These are phyloP conservation scores for Ophiostoma tasmaniense DNA, from an alignment of 2,329 filamentous ascomycete species.

Conservation along the genomic window DNA sequence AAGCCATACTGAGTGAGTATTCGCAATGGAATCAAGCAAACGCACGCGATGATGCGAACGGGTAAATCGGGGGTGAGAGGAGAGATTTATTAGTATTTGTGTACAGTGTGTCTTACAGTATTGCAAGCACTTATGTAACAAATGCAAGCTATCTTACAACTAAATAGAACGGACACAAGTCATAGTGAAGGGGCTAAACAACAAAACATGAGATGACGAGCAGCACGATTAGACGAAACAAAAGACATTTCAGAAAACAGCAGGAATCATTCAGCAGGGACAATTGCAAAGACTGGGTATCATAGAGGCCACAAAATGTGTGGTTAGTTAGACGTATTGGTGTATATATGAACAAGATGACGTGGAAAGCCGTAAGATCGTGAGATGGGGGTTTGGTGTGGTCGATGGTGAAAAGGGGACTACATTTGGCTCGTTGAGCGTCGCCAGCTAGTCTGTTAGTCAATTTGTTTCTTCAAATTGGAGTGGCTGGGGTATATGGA, in stretches of 20 bases:
- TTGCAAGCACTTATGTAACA: not conserved
- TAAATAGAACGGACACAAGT: not conserved
- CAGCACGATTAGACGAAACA: not conserved
- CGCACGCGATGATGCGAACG: not conserved
- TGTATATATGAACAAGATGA: not conserved
- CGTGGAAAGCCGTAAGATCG: not conserved
- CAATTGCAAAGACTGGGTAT: not conserved
- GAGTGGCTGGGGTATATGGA: constrained; percentile 25
- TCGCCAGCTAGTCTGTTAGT: constrained; percentile 7
- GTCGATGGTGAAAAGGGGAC: not conserved
- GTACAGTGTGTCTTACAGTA: not conserved
- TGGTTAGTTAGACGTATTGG: not conserved
- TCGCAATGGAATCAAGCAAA: too few species aligned
- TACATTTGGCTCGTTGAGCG: constrained; percentile 8
- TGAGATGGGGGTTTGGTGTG: not conserved
- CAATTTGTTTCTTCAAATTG: not conserved
- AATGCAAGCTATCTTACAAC: not conserved
- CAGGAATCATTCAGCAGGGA: not conserved
- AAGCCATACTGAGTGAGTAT: not conserved
- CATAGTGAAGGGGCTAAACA: not conserved
- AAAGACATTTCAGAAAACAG: not conserved
- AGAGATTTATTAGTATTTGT: not conserved
- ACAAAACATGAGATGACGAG: not conserved
- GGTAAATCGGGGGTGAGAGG: not conserved
- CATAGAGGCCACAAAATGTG: not conserved